Conservation (phyloP, 495 filamentous ascomycete genomes). For the Aspergillus steynii region DNA sequence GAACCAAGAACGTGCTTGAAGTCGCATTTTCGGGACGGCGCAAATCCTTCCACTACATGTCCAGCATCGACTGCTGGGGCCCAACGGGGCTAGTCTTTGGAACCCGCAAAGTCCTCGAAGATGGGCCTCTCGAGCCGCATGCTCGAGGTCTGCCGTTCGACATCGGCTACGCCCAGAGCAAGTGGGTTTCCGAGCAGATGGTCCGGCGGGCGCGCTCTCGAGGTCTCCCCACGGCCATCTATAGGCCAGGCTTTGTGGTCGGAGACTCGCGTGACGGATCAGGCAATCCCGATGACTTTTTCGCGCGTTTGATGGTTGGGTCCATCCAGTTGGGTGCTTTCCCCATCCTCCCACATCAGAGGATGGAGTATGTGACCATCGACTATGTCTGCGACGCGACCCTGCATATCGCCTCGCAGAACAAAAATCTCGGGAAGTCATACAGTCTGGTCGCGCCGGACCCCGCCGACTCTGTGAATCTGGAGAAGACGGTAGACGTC, state of each 20-base stretch:
- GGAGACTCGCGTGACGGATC: slow-evolving; percentile 17
- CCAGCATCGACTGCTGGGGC: slow-evolving; percentile 18
- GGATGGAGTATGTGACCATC: slow-evolving; percentile 18
- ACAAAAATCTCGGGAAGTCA: slow-evolving; percentile 12
- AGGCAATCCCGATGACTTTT: slow-evolving; percentile 26
- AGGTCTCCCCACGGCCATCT: slow-evolving; percentile 20
- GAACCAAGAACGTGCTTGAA: slow-evolving; percentile 17
- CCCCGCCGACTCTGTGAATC: slow-evolving; percentile 3
- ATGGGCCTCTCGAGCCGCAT: slow-evolving; percentile 11
- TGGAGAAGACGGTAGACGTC: slow-evolving; percentile 10
- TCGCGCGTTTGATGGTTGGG: slow-evolving; percentile 21
- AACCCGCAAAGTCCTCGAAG: slow-evolving; percentile 14
- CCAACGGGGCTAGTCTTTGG: slow-evolving; percentile 9
- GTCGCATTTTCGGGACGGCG: slow-evolving; percentile 14
- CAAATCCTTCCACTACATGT: slow-evolving; percentile 26
- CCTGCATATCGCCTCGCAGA: slow-evolving; percentile 18
- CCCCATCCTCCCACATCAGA: slow-evolving; percentile 16
- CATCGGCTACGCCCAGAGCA: slow-evolving; percentile 22
- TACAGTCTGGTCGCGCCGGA: slow-evolving; percentile 13
- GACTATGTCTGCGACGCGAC: slow-evolving; percentile 22
- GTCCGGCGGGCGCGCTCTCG: slow-evolving; percentile 13
- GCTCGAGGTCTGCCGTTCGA: slow-evolving; percentile 12
- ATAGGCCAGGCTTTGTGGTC: slow-evolving; percentile 25
- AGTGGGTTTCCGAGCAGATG: slow-evolving; percentile 24
- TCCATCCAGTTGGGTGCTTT: slow-evolving; percentile 18